Conservation (phyloP, 257 asterid species). For the Fraxinus pennsylvanica region DNA sequence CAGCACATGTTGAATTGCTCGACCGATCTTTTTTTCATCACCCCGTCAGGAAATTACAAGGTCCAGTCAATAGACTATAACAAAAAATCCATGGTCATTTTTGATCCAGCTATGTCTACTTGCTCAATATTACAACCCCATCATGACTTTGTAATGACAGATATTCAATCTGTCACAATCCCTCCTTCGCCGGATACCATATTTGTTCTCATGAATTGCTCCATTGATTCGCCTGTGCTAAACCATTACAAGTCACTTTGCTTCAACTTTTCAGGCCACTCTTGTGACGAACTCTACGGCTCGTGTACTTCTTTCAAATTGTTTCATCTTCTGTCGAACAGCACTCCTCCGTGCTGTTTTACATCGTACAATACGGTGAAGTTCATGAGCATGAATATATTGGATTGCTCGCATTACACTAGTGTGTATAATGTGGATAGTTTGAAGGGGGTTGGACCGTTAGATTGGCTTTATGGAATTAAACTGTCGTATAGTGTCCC, state of each 20-base stretch:
- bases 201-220: slow-evolving; percentile 80
- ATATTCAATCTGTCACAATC: slow-evolving; percentile 64
- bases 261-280: slow-evolving; percentile 75
- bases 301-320: slow-evolving; percentile 76
- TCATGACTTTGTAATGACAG: slow-evolving; percentile 75
- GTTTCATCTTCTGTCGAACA: slow-evolving; percentile 52
- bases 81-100: slow-evolving; percentile 41
- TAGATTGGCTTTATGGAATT: slow-evolving; percentile 88
- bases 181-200: slow-evolving; percentile 86
- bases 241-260: slow-evolving; percentile 72
- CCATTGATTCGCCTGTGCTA: slow-evolving; percentile 81
- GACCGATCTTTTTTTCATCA: slow-evolving; percentile 59
- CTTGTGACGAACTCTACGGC: slow-evolving; percentile 80
- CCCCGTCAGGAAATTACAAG: slow-evolving; percentile 89
- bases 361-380: slow-evolving; percentile 67
- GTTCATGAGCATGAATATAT: slow-evolving; percentile 84
- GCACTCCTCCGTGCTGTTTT: slow-evolving; percentile 79
- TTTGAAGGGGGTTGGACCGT: slow-evolving; percentile 61
- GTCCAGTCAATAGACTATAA: slow-evolving; percentile 69
- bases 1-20: slow-evolving; percentile 80
- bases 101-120: slow-evolving; percentile 90
- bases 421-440: slow-evolving; percentile 68
- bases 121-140: slow-evolving; percentile 93
- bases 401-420: slow-evolving; percentile 88
- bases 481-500: slow-evolving; percentile 58